Evolutionary conservation across 108 stramenopile species (phyloP), one percentile per base, ranked within the genome.

Genomic region (Pseudonitzschia multiseries): DNA sequence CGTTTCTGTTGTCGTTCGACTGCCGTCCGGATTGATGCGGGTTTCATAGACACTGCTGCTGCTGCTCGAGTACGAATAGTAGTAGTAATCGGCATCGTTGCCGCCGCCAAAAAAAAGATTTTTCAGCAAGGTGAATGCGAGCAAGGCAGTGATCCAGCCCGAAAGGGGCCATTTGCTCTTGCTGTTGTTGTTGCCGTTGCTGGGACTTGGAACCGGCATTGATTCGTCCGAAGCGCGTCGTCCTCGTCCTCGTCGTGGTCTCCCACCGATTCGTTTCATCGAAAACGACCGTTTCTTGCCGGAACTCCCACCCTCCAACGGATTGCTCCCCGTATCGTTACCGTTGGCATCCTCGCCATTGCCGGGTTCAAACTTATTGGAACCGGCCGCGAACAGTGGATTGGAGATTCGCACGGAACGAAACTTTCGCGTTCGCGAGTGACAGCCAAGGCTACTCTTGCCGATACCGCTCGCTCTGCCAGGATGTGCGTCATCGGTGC

Each of bases 21-120:
- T 48, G 24, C 54, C 54, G 10, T 56, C 54, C 24, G 54, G 26
- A 26, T 56, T 24, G 54, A 56, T 10, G 4, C 22, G n/a, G 13
- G 54, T 56, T 26, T 56, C 54, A 22, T 56, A 56, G 26, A 56
- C 54, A 56, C 54, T 56, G 54, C 54, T 56, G 54, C 54, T 56
- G 24, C 24, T 26, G 54, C 26, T 26, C 24, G 54, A 56, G 20
- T 56, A 56, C 21, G 21, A 56, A 26, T 56, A 56, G 24, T 56
- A 56, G 54, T 56, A 56, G 26, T 56, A 56, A 12, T 10, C 22
- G 24, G 54, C 2, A 24, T 56, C 54, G 54, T 22, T 22, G 3
- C 24, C 26, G 21, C 54, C 54, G 26, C 54, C 54, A 20, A 56
- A 24, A 2, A 56, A 26, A 9, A 56, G 22, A 20, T 56, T 56